Evolutionary conservation across 345 rosid genomes (phyloP), one percentile per base, ranked within the genome.

Genomic region (Euphorbia tirucalli): DNA sequence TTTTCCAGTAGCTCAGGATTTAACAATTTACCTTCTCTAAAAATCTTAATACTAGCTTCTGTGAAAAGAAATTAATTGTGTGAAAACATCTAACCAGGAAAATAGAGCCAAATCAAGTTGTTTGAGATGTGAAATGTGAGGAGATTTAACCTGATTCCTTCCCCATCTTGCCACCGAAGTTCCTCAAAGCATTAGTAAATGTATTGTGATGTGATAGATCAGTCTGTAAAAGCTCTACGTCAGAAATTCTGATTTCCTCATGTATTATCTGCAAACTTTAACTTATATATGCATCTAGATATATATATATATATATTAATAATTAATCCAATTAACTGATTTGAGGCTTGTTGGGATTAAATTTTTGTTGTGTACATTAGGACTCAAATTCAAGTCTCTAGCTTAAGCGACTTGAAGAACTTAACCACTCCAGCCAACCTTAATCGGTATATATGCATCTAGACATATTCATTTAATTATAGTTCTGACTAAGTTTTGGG

Each of bases 121-220:
- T n/a, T n/a, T 32, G 31, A 15, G 5, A 49, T 57, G 6, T 30
- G 2, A 61, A 58, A 46, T 48, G 16, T 21, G 37, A 30, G 37
- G 6, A 71, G 22, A 65, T n/a, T 32, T 15, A 72, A 86, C 88
- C 97, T 83, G 83, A 79, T 52, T 77, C 84, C 63, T 83, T 85
- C 52, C 83, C 86, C 30, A 39, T 49, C 78, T 75, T 85, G 68
- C 61, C 58, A 50, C 93, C 88, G 43, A 87, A 82, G 75, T 80
- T 85, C 81, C 73, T 87, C 66, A 91, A 83, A 74, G 91, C 87
- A 61, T 43, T 62, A 8, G 97, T 75, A 50, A 83, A 91, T 43
- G 80, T 81, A 72, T 74, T 86, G 35, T 84, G 85, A 62, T 76
- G 86, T 2, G 91, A 89, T 52, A 91, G 83, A 79, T 87, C 89